Evolutionary conservation across 108 stramenopile species (phyloP).

Genomic region (Skeletonema marinoi): DNA sequence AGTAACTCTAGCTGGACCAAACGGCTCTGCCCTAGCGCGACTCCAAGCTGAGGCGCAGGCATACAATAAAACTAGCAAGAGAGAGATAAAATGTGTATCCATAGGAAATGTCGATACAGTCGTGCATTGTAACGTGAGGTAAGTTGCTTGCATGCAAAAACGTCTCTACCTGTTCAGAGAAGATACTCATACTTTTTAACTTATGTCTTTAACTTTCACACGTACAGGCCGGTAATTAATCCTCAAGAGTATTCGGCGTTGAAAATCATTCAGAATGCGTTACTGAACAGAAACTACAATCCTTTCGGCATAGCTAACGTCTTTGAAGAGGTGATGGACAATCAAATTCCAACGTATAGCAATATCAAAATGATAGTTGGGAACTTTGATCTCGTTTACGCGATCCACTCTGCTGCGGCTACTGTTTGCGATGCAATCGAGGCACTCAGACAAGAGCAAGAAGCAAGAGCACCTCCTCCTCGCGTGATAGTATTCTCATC

Average conservation of each 20-base stretch:
- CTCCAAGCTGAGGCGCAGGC: background rate
- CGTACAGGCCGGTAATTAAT: background rate
- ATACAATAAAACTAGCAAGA: background rate
- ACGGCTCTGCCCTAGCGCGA: background rate
- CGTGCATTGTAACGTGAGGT: background rate
- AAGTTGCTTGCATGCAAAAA: background rate
- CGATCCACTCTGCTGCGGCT: conserved; percentile 9
- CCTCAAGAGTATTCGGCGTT: background rate
- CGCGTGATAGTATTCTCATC: conserved; percentile 19
- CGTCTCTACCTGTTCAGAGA: background rate
- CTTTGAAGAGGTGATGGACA: conserved; percentile 7
- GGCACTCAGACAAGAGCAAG: background rate
- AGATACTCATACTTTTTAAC: background rate
- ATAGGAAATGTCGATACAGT: background rate
- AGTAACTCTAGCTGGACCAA: background rate
- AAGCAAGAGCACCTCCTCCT: background rate
- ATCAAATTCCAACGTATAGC: conserved; percentile 7
- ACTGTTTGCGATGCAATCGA: conserved; percentile 26
- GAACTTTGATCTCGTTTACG: conserved; percentile 4
- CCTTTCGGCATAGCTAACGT: background rate
- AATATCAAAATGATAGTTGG: background rate
- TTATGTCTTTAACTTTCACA: background rate
- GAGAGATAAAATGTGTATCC: background rate
- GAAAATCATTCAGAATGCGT: background rate
- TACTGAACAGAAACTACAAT: conserved; percentile 2